These are phyloP conservation scores for Zasmidium cellare DNA, from an alignment of 2,329 filamentous ascomycete species.

Conservation along the genomic window DNA sequence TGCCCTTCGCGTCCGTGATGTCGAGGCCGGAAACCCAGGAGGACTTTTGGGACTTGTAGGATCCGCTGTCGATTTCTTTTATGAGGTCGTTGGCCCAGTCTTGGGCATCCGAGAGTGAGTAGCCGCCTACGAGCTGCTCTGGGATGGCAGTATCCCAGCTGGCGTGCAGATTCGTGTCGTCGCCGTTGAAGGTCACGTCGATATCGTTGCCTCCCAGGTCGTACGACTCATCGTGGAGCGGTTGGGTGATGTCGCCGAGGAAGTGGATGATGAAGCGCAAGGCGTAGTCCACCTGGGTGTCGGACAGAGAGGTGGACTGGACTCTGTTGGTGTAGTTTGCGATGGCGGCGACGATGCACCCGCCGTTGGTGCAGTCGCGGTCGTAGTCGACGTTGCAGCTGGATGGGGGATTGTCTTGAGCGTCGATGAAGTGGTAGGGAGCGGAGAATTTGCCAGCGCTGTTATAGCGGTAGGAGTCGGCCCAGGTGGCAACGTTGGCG, in stretches of 20 bases:
- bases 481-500: slow-evolving; percentile 55
- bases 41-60: slow-evolving; percentile 34
- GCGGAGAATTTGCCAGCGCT: slow-evolving; percentile 49
- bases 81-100: slow-evolving; percentile 41
- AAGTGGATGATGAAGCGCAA: slow-evolving; percentile 55
- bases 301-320: slow-evolving; percentile 30
- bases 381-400: slow-evolving; percentile 51
- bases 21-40: slow-evolving; percentile 42
- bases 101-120: slow-evolving; percentile 38
- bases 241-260: slow-evolving; percentile 68
- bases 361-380: slow-evolving; percentile 52
- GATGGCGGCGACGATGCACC: slow-evolving; percentile 56
- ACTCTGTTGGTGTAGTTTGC: slow-evolving; percentile 52
- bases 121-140: slow-evolving; percentile 44
- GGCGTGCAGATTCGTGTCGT: slow-evolving; percentile 44
- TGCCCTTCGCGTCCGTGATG: slow-evolving; percentile 36
- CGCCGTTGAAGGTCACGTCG: slow-evolving; percentile 44
- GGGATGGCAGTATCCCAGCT: slow-evolving; percentile 49
- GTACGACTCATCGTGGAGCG: slow-evolving; percentile 58
- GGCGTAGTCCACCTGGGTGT: slow-evolving; percentile 40
- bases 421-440: slow-evolving; percentile 54
- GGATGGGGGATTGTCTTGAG: slow-evolving; percentile 46
- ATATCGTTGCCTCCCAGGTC: slow-evolving; percentile 47
- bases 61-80: slow-evolving; percentile 40
- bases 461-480: slow-evolving; percentile 53